These are phyloP conservation scores for Aureobasidium musti DNA, from an alignment of 2,329 filamentous ascomycete species.

Conservation along the genomic window DNA sequence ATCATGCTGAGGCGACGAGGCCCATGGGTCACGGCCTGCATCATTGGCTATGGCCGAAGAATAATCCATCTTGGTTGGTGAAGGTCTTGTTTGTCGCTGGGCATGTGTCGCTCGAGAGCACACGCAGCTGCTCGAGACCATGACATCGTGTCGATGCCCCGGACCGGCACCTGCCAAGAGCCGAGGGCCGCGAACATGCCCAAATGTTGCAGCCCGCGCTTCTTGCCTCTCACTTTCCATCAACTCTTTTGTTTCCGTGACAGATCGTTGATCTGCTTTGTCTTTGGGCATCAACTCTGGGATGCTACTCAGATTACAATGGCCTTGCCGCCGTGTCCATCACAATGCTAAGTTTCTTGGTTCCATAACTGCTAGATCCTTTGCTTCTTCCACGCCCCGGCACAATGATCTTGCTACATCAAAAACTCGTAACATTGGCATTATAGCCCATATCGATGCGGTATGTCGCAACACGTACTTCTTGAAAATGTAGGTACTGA, in stretches of 20 bases:
- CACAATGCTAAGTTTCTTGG: slow-evolving; percentile 12
- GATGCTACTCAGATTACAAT: slow-evolving; percentile 25
- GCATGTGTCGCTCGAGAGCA: slow-evolving; percentile 19
- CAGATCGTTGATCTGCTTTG: slow-evolving; percentile 9
- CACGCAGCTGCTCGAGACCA: slow-evolving; percentile 33
- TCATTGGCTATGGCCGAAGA: slow-evolving; percentile 55
- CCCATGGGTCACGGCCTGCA: slow-evolving; percentile 66
- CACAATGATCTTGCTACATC: slow-evolving; percentile 26
- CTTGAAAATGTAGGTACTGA: slow-evolving; percentile 30
- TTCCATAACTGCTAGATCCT: slow-evolving; percentile 19
- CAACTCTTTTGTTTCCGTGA: background rate
- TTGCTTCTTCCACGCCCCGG: slow-evolving; percentile 22
- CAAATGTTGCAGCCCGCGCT: background rate
- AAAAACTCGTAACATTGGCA: slow-evolving; percentile 86
- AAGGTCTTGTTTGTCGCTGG: slow-evolving; percentile 30
- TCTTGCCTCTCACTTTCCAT: background rate
- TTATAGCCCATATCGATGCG: slow-evolving; percentile 98
- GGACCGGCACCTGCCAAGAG: slow-evolving; percentile 29
- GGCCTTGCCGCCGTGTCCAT: slow-evolving; percentile 15
- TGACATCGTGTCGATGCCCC: slow-evolving; percentile 34
- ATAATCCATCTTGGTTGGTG: slow-evolving; percentile 62
- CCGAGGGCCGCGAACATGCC: slow-evolving; percentile 17
- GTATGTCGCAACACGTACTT: slow-evolving; percentile 44
- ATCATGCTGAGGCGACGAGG: slow-evolving; percentile 58
- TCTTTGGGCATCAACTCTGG: background rate